A percentile compares a stretch with the other conserved stretches of the same genome.
Conservation (phyloP, 495 filamentous ascomycete species). For the Monascus purpureus region DNA sequence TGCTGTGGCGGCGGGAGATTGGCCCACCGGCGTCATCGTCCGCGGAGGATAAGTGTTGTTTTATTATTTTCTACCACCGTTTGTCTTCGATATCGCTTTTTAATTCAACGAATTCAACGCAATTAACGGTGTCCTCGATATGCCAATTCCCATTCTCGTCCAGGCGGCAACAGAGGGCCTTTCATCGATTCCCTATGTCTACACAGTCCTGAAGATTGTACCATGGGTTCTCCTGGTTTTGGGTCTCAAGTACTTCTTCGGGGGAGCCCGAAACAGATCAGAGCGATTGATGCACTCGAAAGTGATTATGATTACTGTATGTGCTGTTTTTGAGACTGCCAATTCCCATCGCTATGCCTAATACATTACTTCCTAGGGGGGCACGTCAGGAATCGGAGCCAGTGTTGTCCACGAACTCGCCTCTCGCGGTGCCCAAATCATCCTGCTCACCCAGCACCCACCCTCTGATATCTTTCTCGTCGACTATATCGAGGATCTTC, state of each 20-base stretch:
- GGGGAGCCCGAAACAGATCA: slow-evolving; percentile 57
- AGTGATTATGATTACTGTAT: slow-evolving; percentile 80
- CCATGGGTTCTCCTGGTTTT: slow-evolving; percentile 46
- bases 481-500: slow-evolving; percentile 84
- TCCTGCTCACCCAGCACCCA: slow-evolving; percentile 74
- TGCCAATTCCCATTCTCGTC: slow-evolving; percentile 69
- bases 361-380: slow-evolving; percentile 41
- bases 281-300: slow-evolving; percentile 86
- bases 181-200: slow-evolving; percentile 48
- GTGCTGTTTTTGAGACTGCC: slow-evolving; percentile 3
- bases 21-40: slow-evolving; percentile 1
- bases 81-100: no score
- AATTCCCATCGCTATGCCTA: slow-evolving; percentile 6
- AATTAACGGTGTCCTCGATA: slow-evolving; percentile 19
- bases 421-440: slow-evolving; percentile 70
- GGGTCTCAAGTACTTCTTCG: slow-evolving; percentile 63
- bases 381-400: slow-evolving; percentile 87
- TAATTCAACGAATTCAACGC: no score
- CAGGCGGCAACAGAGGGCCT: slow-evolving; percentile 50
- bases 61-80: slow-evolving; percentile 1
- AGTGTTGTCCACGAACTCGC: slow-evolving; percentile 61
- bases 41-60: no score
- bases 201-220: slow-evolving; percentile 41
- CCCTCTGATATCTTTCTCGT: slow-evolving; percentile 75
- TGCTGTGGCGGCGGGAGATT: slow-evolving; percentile 12